Evolutionary conservation across 2,329 filamentous ascomycete genomes (phyloP).

Genomic region (Dothiorella sarmentorum): DNA sequence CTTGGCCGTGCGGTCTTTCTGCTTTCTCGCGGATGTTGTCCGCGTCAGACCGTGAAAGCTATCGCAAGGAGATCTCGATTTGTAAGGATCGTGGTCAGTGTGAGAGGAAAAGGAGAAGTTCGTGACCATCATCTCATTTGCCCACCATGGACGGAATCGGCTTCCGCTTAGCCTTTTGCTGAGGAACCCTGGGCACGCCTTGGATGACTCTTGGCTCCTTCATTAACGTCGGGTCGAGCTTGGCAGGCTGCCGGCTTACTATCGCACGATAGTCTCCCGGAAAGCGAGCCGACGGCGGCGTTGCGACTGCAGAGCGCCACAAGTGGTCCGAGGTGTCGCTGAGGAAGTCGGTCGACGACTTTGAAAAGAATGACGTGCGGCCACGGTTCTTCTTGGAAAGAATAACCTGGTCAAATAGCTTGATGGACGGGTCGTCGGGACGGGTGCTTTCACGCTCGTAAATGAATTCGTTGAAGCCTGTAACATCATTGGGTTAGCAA

Average conservation of each 20-base stretch:
- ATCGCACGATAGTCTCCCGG: constrained; percentile 54
- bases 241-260: constrained; percentile 62
- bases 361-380: constrained; percentile 62
- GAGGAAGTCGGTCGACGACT: constrained; percentile 60
- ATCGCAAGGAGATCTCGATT: neutral
- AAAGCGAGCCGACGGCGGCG: constrained; percentile 52
- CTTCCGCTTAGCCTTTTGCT: constrained; percentile 47
- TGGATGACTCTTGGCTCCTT: constrained; percentile 87
- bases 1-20: neutral
- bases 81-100: constrained; percentile 12
- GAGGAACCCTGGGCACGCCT: constrained; percentile 67
- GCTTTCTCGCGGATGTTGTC: neutral
- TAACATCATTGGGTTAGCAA: neutral
- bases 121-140: constrained; percentile 17
- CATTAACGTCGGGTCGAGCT: constrained; percentile 83
- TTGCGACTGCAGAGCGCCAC: constrained; percentile 65
- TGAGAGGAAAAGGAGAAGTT: neutral
- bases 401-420: constrained; percentile 81
- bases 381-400: constrained; percentile 71
- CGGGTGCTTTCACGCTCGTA: constrained; percentile 71
- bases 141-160: constrained; percentile 45
- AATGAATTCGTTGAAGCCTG: constrained; percentile 78
- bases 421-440: constrained; percentile 61
- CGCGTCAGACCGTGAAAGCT: neutral
- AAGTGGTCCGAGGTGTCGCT: constrained; percentile 73